These are phyloP conservation scores for Suhomyces kunorum DNA, from an alignment of 1,139 yeast species.

Conservation along the genomic window DNA sequence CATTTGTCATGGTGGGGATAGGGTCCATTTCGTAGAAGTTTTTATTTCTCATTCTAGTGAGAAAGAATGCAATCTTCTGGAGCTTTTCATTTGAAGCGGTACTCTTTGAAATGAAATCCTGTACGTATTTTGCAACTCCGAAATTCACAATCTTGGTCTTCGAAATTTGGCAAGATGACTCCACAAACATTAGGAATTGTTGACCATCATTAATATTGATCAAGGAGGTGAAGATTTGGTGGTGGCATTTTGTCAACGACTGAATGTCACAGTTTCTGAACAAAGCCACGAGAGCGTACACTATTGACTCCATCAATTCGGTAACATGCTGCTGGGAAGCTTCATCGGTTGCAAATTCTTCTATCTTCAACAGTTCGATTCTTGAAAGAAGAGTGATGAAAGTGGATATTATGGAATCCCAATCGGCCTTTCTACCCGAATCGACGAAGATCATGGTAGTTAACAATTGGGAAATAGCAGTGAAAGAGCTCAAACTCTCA, in stretches of 20 bases:
- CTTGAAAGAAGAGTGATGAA: conserved; percentile 18
- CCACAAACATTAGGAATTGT: conserved; percentile 52
- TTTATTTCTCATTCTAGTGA: conserved; percentile 29
- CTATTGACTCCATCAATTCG: conserved; percentile 32
- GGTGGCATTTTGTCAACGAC: conserved; percentile 50
- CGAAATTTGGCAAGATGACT: conserved; percentile 44
- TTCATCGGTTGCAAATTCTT: background rate
- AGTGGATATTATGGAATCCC: conserved; percentile 33
- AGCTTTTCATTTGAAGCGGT: conserved; percentile 20
- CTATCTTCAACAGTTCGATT: conserved; percentile 1
- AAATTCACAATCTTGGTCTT: conserved; percentile 49
- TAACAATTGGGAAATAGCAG: conserved; percentile 32
- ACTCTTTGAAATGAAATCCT: conserved; percentile 45
- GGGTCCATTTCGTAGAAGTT: conserved; percentile 16
- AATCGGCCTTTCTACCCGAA: conserved; percentile 60
- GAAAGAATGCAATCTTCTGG: conserved; percentile 46
- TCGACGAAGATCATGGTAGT: conserved; percentile 60
- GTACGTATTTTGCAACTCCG: conserved; percentile 48
- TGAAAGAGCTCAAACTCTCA: conserved; percentile 15
- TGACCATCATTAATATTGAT: conserved; percentile 31
- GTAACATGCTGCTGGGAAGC: conserved; percentile 17
- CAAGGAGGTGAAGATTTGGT: conserved; percentile 40
- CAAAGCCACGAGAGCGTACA: conserved; percentile 47
- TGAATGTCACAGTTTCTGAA: conserved; percentile 63
- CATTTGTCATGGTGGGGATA: conserved; percentile 17